Conservation (phyloP, 2,329 filamentous ascomycete species). For the Aspergillus carbonarius region DNA sequence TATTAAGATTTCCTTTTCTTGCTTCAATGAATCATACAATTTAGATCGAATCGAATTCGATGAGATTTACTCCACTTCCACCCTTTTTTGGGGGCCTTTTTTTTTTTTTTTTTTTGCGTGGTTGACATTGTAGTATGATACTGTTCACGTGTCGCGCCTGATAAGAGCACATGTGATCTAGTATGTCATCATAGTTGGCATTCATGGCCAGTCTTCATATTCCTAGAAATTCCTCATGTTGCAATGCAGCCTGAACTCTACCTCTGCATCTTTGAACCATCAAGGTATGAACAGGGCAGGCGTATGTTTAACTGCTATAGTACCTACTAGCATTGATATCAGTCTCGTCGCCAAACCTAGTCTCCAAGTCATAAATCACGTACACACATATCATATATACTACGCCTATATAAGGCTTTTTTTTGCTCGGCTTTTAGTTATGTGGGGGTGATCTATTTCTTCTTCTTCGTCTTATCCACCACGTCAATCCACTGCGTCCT, state of each 20-base stretch:
- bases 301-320: not conserved
- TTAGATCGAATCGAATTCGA: not conserved
- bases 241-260: no score
- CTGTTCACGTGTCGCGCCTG: no score
- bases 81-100: no score
- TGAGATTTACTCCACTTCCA: not conserved
- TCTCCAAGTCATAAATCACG: not conserved
- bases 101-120: not conserved
- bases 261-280: no score
- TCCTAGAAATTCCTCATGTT: no score
- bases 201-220: no score
- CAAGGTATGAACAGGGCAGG: no score
- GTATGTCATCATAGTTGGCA: no score
- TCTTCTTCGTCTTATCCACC: conserved; percentile 68
- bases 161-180: no score
- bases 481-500: conserved; percentile 61
- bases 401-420: no score
- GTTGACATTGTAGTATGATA: not conserved
- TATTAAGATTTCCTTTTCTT: conserved; percentile 7
- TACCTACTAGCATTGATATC: not conserved
- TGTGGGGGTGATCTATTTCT: conserved; percentile 42
- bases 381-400: no score
- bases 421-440: not conserved
- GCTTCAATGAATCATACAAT: not conserved
- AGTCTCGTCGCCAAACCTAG: not conserved